Percentiles rank a stretch among this genome's conserved stretches.
Evolutionary conservation across 495 filamentous ascomycete species (phyloP).

Genomic region (Amniculicola lignicola): DNA sequence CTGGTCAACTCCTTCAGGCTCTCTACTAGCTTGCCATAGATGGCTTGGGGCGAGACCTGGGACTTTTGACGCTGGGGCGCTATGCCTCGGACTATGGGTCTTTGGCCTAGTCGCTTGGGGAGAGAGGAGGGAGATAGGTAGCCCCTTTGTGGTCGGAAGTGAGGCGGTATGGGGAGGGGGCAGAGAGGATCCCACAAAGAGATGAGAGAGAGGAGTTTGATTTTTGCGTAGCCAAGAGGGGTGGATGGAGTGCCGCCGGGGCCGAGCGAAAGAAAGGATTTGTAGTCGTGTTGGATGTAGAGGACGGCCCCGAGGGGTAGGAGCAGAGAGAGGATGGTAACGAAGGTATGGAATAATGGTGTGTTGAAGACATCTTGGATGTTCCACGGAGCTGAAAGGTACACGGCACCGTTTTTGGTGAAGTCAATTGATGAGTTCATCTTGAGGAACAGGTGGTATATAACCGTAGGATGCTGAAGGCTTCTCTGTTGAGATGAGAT

Average conservation of each 20-base stretch:
- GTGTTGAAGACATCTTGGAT: neutral
- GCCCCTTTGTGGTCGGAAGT: constrained; percentile 46
- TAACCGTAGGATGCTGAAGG: no score
- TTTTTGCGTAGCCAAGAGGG: constrained; percentile 61
- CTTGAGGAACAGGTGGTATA: no score
- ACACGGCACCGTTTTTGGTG: no score
- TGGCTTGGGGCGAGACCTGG: constrained; percentile 54
- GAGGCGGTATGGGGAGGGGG: constrained; percentile 37
- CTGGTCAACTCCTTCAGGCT: constrained; percentile 52
- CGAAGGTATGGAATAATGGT: constrained; percentile 3
- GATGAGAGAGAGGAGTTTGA: constrained; percentile 58
- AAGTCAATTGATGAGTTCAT: no score
- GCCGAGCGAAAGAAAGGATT: constrained; percentile 70
- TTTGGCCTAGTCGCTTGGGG: constrained; percentile 56
- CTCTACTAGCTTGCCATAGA: constrained; percentile 51
- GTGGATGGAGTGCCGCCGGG: constrained; percentile 63
- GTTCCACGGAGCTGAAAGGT: no score
- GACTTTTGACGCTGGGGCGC: constrained; percentile 75
- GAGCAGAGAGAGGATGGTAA: constrained; percentile 9
- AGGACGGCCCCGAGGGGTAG: constrained; percentile 45
- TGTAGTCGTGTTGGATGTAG: constrained; percentile 67
- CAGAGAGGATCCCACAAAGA: constrained; percentile 52
- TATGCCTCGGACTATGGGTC: constrained; percentile 68
- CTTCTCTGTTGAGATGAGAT: no score
- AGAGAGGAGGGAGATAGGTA: constrained; percentile 48